Percentiles rank a stretch among this genome's conserved stretches.
These are phyloP conservation scores for Fusarium piperis DNA, from an alignment of 2,329 filamentous ascomycete species.

Conservation along the genomic window DNA sequence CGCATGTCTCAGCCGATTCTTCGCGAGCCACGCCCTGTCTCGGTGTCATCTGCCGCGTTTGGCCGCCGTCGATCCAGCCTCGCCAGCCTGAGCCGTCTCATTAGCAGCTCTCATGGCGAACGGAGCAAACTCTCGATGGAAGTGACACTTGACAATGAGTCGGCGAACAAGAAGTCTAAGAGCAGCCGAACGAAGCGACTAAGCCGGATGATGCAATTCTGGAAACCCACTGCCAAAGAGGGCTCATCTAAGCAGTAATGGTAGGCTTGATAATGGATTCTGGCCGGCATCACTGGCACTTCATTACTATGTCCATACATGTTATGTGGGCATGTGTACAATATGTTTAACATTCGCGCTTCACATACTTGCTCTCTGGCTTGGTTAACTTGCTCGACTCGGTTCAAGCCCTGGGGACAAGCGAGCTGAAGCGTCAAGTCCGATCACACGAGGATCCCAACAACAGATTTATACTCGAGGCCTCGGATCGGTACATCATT, in stretches of 20 bases:
- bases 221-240: conserved; percentile 68
- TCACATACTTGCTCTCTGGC: conserved; percentile 5
- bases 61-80: conserved; percentile 79
- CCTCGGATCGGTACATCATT: conserved; percentile 21
- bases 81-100: conserved; percentile 78
- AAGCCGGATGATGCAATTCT: conserved; percentile 82
- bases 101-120: conserved; percentile 79
- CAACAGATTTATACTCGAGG: conserved; percentile 15
- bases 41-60: conserved; percentile 69
- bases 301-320: conserved; percentile 42
- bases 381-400: conserved; percentile 6
- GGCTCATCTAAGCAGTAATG: conserved; percentile 43
- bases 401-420: background rate
- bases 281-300: conserved; percentile 22
- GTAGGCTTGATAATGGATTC: conserved; percentile 8
- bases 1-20: conserved; percentile 60
- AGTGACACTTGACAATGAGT: conserved; percentile 65
- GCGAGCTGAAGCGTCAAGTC: conserved; percentile 7
- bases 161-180: conserved; percentile 64
- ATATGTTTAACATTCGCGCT: conserved; percentile 40
- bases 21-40: conserved; percentile 68
- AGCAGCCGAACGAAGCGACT: conserved; percentile 74
- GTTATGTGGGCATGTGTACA: conserved; percentile 53
- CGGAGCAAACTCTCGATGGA: conserved; percentile 79
- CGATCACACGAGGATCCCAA: conserved; percentile 7